A percentile compares a stretch with the other conserved stretches of the same genome.
Evolutionary conservation across 208 protist species (phyloP).

Genomic region (Trypanosoma mega): DNA sequence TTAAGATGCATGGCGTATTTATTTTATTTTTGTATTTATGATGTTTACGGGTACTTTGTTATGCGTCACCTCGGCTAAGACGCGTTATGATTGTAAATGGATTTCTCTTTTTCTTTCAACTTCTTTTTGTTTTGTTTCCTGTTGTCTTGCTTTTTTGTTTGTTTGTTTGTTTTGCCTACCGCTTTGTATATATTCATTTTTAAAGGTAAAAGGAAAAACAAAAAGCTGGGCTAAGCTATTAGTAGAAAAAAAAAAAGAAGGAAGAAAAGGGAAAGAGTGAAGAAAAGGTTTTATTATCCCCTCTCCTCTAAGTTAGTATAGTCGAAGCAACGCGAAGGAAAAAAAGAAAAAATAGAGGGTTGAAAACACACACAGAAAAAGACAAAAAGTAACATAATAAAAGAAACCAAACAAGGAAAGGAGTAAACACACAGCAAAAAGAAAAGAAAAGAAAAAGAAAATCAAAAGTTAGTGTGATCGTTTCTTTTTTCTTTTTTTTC

Average conservation of each 20-base stretch:
- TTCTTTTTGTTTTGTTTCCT: no score
- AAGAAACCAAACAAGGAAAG: no score
- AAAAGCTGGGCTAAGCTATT: background rate
- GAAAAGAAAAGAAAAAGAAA: slow-evolving; percentile 20
- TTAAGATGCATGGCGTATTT: no score
- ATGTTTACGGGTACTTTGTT: no score
- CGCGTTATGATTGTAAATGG: no score
- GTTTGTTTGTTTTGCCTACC: background rate
- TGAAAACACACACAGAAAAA: no score
- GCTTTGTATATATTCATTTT: slow-evolving; percentile 8
- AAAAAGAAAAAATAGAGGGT: background rate
- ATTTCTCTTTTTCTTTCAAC: no score
- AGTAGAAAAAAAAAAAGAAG: background rate
- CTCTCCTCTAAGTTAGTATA: background rate
- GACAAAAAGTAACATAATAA: no score
- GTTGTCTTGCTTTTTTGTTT: slow-evolving; percentile 2
- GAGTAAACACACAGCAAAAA: slow-evolving; percentile 1
- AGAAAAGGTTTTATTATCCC: background rate
- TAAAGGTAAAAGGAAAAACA: background rate
- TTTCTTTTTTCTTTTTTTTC: background rate
- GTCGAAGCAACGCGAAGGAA: background rate
- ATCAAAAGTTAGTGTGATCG: background rate
- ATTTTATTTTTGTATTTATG: no score
- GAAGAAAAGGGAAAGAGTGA: background rate
- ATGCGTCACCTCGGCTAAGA: no score